Evolutionary conservation across 805 yeast genomes (phyloP), one percentile per base, ranked within the genome.

Genomic region (Candida argentea): DNA sequence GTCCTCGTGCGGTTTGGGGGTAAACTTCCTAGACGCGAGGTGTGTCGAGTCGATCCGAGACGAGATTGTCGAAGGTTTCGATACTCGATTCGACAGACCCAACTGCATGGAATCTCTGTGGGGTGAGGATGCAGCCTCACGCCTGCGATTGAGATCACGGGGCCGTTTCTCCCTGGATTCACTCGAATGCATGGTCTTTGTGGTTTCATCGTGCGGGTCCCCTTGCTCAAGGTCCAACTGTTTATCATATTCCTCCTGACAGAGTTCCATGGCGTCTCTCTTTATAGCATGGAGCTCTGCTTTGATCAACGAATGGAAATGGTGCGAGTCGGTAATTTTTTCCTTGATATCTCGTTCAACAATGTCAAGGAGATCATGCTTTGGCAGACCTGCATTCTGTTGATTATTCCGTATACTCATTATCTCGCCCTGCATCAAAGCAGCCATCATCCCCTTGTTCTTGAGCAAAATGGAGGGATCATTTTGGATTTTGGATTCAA

Each of bases 381-480:
- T 20, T 7, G 29, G 11, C 6, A 5, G 15, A 18, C 26, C 25
- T 5, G 28, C 16, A 18, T 10, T 18, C 10, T 18, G 7, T 10
- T 8, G 9, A 10, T 7, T 18, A 18, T 18, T 18, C 10, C 20
- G 50, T 27, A 48, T 43, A 35, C 43, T 42, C 29, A 67, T 55
- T 25, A 70, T 57, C 20, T 64, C 67, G 2, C 75, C 71, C 37
- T 70, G 75, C 2, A 70, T 62, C 33, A 70, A 43, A 0, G 76
- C 76, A 0, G 65, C 66, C 42, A 66, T 52, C 26, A 61, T 66
- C 3, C 73, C 75, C 29, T 57, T 64, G 44, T 69, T 70, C 39
- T 67, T 57, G 36, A 56, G 44, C 13, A 70, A 43, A 11, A 70
- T 56, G 12, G 57, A 45, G 1, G 75, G 75, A 36, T 70, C 73